Percentiles rank a stretch among this genome's conserved stretches.
Conservation (phyloP, 2,329 filamentous ascomycete species). For the Trichophyton simii region DNA sequence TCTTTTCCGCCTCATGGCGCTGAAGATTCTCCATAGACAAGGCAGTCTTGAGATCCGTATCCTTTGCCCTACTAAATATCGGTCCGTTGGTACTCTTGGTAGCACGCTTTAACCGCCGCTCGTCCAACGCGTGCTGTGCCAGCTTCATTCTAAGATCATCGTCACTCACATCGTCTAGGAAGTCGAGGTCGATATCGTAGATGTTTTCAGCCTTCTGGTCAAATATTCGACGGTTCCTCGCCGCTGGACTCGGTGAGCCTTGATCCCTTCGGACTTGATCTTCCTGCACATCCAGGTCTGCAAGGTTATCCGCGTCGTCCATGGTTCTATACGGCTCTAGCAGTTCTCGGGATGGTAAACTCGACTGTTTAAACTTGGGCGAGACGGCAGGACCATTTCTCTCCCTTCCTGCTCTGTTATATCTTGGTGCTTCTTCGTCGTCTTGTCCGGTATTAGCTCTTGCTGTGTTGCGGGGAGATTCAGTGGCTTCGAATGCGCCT, state of each 20-base stretch:
- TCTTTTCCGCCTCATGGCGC: conserved; percentile 20
- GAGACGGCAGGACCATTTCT: conserved; percentile 19
- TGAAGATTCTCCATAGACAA: conserved; percentile 28
- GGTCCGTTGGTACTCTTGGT: conserved; percentile 26
- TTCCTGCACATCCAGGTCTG: conserved; percentile 19
- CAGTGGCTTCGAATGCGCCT: conserved; percentile 28
- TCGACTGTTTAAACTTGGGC: conserved; percentile 21
- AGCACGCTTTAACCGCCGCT: conserved; percentile 28
- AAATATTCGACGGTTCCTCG: conserved; percentile 8
- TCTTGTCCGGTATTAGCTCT: conserved; percentile 17
- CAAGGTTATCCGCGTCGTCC: conserved; percentile 26
- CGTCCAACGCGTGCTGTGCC: conserved; percentile 27
- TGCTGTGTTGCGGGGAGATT: conserved; percentile 15
- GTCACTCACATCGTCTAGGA: conserved; percentile 24
- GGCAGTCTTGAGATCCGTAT: conserved; percentile 18
- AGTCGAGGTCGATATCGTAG: conserved; percentile 22
- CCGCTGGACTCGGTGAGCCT: conserved; percentile 18
- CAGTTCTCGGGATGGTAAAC: conserved; percentile 28
- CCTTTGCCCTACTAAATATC: conserved; percentile 28
- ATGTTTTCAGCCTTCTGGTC: background rate
- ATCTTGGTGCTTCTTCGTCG: conserved; percentile 18
- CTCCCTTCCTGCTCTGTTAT: conserved; percentile 11
- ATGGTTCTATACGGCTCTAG: conserved; percentile 30
- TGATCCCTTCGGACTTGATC: conserved; percentile 14
- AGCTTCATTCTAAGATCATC: conserved; percentile 24